Conservation (phyloP, 495 filamentous ascomycete species). For the Xylaria bambusicola region DNA sequence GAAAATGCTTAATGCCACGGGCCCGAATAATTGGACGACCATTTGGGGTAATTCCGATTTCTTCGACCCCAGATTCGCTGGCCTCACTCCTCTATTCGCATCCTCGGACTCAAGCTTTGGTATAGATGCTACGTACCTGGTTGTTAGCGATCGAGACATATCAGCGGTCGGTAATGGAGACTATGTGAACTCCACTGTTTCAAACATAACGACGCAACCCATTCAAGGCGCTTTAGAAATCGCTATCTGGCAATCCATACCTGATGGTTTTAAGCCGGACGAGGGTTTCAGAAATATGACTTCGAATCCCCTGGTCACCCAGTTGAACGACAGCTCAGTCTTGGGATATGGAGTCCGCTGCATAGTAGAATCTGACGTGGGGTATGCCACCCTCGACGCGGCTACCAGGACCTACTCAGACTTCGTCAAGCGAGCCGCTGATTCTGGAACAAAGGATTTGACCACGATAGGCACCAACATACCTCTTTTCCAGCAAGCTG, state of each 20-base stretch:
- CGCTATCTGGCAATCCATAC: constrained; percentile 5
- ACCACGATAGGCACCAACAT: not conserved
- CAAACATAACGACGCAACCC: not conserved
- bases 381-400: not conserved
- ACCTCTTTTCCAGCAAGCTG: not conserved
- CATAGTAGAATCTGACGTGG: not conserved
- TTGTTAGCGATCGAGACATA: not conserved
- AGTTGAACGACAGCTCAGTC: not conserved
- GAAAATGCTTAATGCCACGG: constrained; percentile 9
- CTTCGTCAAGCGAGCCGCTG: not conserved
- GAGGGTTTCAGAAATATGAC: constrained; percentile 5
- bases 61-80: not conserved
- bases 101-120: not conserved
- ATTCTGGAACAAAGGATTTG: not conserved
- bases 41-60: not conserved
- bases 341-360: constrained; percentile 12
- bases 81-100: not conserved
- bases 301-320: constrained; percentile 3
- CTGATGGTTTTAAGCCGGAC: constrained; percentile 3
- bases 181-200: not conserved
- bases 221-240: not conserved
- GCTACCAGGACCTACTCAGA: not conserved
- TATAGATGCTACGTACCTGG: not conserved
- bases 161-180: not conserved
- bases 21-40: not conserved